phyloP scores from a whole-genome alignment of 1,284 basidiomycete genomes.

The Neolentinus lepideus region DNA sequence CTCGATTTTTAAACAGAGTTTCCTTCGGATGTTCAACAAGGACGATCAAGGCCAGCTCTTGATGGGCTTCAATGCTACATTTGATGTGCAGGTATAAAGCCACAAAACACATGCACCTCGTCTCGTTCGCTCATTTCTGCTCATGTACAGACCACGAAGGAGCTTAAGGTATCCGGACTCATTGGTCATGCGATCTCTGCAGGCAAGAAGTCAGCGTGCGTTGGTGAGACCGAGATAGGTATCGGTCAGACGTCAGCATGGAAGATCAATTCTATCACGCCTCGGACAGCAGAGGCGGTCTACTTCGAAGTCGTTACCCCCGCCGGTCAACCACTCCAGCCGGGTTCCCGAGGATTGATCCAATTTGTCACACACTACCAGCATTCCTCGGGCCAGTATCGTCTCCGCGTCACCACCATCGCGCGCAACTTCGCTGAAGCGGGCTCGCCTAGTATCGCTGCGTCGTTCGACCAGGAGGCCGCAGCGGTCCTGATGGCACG shows the following conservation, averaged over 20 bases:
- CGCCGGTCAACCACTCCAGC: constrained; percentile 90
- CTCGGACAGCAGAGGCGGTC: constrained; percentile 84
- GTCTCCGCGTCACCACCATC: constrained; percentile 93
- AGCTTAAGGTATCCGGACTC: constrained; percentile 96
- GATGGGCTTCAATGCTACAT: constrained; percentile 99
- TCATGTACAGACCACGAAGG: constrained; percentile 87
- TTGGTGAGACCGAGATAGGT: constrained; percentile 99
- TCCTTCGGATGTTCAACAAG: constrained; percentile 91
- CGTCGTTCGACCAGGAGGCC: constrained; percentile 97
- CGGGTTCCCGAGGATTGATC: constrained; percentile 90
- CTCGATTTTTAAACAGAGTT: constrained; percentile 98
- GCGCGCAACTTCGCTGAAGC: constrained; percentile 97
- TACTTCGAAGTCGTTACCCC: constrained; percentile 99
- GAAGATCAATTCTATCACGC: constrained; percentile 92
- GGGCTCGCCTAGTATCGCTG: constrained; percentile 88
- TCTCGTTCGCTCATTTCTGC: not conserved
- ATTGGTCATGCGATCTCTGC: constrained; percentile 98
- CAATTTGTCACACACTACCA: constrained; percentile 99
- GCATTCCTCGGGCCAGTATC: constrained; percentile 91
- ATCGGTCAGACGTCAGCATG: constrained; percentile 99
- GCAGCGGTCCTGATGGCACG: constrained; percentile 98
- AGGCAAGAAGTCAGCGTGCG: constrained; percentile 94
- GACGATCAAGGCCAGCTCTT: constrained; percentile 89
- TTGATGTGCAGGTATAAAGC: constrained; percentile 92
- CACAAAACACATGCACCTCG: too few relatives aligned